Conservation (phyloP, 2,329 filamentous ascomycete genomes). For the Fragosphaeria purpurea region DNA sequence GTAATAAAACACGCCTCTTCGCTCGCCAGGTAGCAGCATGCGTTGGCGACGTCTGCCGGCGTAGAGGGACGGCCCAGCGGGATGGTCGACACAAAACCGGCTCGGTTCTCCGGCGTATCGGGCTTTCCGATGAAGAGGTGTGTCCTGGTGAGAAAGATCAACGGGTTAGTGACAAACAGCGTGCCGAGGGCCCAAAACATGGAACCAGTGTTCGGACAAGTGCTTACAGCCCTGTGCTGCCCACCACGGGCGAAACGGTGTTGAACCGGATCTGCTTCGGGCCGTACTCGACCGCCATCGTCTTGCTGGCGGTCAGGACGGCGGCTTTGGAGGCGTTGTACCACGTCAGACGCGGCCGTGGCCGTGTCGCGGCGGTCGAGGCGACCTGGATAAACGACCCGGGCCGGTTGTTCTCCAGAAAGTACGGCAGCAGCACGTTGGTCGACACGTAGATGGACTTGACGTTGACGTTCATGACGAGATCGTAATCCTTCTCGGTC, state of each 20-base stretch:
- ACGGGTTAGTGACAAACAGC: too few relatives aligned
- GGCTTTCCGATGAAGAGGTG: slow-evolving; percentile 49
- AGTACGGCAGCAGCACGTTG: slow-evolving; percentile 49
- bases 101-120: slow-evolving; percentile 51
- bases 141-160: slow-evolving; percentile 18
- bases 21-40: slow-evolving; percentile 58
- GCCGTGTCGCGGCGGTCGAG: slow-evolving; percentile 51
- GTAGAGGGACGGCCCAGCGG: slow-evolving; percentile 45
- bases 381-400: slow-evolving; percentile 57
- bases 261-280: slow-evolving; percentile 65
- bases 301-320: slow-evolving; percentile 47
- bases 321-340: slow-evolving; percentile 62
- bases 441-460: slow-evolving; percentile 55
- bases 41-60: slow-evolving; percentile 60
- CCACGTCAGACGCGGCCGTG: slow-evolving; percentile 55
- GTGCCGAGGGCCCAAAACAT: too few relatives aligned
- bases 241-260: slow-evolving; percentile 58
- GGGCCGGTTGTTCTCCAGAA: slow-evolving; percentile 44
- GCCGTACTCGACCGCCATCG: slow-evolving; percentile 62
- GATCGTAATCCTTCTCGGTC: slow-evolving; percentile 56
- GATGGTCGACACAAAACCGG: slow-evolving; percentile 42
- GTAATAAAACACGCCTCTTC: slow-evolving; percentile 65
- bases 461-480: slow-evolving; percentile 59
- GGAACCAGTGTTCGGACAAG: too few relatives aligned
- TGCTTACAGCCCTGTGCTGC: slow-evolving; percentile 49